Evolutionary conservation across 2,329 filamentous ascomycete genomes (phyloP).

Genomic region (Neopestalotiopsis clavispora): DNA sequence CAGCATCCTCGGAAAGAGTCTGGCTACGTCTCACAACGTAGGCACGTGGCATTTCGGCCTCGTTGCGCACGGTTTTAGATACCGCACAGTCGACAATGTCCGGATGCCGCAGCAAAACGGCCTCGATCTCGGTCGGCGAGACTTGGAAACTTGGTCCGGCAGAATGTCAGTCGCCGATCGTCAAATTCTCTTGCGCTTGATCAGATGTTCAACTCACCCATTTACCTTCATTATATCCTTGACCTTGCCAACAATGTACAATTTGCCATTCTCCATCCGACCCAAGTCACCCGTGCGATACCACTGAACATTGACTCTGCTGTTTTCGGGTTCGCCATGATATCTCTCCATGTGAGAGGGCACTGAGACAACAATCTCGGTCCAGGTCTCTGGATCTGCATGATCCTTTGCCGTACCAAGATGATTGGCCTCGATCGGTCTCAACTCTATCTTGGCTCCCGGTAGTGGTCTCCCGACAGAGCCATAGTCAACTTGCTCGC

Average conservation of each 20-base stretch:
- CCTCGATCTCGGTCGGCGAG: conserved; percentile 52
- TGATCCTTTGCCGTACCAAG: neutral
- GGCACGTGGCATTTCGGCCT: conserved; percentile 46
- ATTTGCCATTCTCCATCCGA: conserved; percentile 38
- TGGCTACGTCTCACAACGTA: conserved; percentile 44
- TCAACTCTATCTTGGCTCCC: conserved; percentile 34
- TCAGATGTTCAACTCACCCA: conserved; percentile 36
- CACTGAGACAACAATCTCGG: conserved; percentile 5
- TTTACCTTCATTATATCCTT: conserved; percentile 52
- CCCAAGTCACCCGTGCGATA: conserved; percentile 49
- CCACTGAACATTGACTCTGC: conserved; percentile 34
- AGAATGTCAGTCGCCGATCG: conserved; percentile 1
- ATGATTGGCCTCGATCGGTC: neutral
- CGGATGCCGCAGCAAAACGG: conserved; percentile 47
- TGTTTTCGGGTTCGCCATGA: conserved; percentile 29
- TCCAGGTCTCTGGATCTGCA: neutral
- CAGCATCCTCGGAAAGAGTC: conserved; percentile 41
- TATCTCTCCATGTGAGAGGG: conserved; percentile 9
- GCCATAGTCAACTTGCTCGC: conserved; percentile 44
- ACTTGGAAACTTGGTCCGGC: conserved; percentile 46
- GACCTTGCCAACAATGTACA: conserved; percentile 44
- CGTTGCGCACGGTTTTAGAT: conserved; percentile 44
- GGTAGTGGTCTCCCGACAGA: conserved; percentile 52
- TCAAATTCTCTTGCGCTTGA: neutral
- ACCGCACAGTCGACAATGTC: conserved; percentile 50